Evolutionary conservation across 768 basidiomycete species (phyloP).

Genomic region (Macrocybe gigantea): DNA sequence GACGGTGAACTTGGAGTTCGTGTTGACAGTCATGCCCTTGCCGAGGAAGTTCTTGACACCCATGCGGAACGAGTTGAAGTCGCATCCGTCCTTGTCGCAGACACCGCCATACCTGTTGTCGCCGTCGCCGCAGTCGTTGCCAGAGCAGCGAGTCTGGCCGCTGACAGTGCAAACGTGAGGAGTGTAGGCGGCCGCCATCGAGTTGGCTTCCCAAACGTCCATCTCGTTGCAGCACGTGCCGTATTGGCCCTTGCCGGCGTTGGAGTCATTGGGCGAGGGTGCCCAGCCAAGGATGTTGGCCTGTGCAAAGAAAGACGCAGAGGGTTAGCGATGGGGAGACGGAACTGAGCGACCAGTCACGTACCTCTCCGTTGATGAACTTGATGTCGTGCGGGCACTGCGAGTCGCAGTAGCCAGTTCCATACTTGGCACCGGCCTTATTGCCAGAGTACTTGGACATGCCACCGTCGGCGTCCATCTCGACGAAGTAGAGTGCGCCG

Average conservation of each 20-base stretch:
- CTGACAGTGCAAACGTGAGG: slow-evolving; percentile 42
- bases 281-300: slow-evolving; percentile 43
- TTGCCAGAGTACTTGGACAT: slow-evolving; percentile 40
- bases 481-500: slow-evolving; percentile 52
- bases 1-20: slow-evolving; percentile 44
- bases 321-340: neutral
- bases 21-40: slow-evolving; percentile 42
- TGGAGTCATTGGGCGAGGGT: slow-evolving; percentile 27
- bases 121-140: slow-evolving; percentile 30
- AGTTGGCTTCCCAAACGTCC: slow-evolving; percentile 59
- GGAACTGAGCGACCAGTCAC: slow-evolving; percentile 9
- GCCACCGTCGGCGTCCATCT: slow-evolving; percentile 55
- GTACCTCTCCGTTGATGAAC: slow-evolving; percentile 50
- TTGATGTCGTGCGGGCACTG: slow-evolving; percentile 57
- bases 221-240: slow-evolving; percentile 57
- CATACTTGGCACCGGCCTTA: slow-evolving; percentile 47
- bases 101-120: slow-evolving; percentile 32
- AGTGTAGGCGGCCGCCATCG: slow-evolving; percentile 43
- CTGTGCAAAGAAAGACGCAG: slow-evolving; percentile 15
- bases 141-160: slow-evolving; percentile 37
- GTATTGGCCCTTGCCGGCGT: slow-evolving; percentile 38
- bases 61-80: slow-evolving; percentile 60
- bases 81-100: slow-evolving; percentile 54
- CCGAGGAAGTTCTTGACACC: slow-evolving; percentile 43
- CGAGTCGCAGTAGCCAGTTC: slow-evolving; percentile 31